Conservation (phyloP, 768 basidiomycete species). For the Boletellus sp. region DNA sequence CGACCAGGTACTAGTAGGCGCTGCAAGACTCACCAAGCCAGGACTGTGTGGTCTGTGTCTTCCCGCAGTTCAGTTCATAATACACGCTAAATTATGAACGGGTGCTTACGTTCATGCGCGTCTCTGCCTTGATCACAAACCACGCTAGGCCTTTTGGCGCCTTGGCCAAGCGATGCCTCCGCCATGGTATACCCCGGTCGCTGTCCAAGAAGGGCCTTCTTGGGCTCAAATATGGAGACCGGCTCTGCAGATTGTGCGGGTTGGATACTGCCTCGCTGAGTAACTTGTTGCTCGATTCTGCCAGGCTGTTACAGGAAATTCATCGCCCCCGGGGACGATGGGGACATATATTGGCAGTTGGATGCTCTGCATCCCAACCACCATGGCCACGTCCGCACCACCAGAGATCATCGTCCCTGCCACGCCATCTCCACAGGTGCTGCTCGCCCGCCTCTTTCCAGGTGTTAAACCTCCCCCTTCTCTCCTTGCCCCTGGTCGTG, state of each 20-base stretch:
- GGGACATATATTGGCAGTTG: slow-evolving; percentile 9
- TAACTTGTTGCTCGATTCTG: not conserved
- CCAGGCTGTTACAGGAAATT: not conserved
- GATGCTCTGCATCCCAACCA: not conserved
- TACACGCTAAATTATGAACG: too few species aligned
- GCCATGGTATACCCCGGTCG: too few species aligned
- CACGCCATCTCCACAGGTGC: slow-evolving; percentile 16
- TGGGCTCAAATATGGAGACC: too few species aligned
- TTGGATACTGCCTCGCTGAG: not conserved
- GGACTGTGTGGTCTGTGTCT: too few species aligned
- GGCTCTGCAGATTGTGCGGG: not conserved
- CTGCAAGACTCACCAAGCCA: too few species aligned
- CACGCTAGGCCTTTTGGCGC: too few species aligned
- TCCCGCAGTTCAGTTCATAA: too few species aligned
- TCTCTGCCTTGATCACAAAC: too few species aligned
- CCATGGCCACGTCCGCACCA: slow-evolving; percentile 27
- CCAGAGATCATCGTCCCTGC: slow-evolving; percentile 20
- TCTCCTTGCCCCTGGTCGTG: slow-evolving; percentile 33
- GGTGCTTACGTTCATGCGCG: too few species aligned
- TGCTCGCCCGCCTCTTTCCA: slow-evolving; percentile 32
- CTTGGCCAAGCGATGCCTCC: too few species aligned
- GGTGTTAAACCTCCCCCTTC: slow-evolving; percentile 30
- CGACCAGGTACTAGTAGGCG: too few species aligned
- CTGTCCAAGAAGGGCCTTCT: too few species aligned
- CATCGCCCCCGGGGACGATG: not conserved